phyloP scores from a whole-genome alignment of 768 basidiomycete genomes.

The Termitomyces sp. region DNA sequence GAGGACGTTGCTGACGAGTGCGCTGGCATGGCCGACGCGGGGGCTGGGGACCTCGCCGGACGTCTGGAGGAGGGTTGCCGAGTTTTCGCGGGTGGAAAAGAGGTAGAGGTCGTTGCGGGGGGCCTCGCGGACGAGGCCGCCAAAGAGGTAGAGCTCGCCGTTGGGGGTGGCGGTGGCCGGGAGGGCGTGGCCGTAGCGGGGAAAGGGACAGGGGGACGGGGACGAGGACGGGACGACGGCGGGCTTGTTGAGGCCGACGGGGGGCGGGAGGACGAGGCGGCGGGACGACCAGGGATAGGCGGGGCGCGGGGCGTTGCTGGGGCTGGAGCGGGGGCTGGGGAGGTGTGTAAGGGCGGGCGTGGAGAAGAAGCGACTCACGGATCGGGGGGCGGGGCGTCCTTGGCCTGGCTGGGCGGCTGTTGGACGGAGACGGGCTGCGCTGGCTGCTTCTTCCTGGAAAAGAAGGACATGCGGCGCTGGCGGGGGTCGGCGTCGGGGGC shows the following conservation, averaged over 20 bases:
- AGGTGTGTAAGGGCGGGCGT: no score
- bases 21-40: conserved; percentile 95
- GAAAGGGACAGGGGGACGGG: conserved; percentile 86
- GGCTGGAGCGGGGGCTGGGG: conserved; percentile 12
- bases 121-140: conserved; percentile 88
- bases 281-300: conserved; percentile 84
- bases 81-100: conserved; percentile 75
- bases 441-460: conserved; percentile 78
- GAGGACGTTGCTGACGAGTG: conserved; percentile 91
- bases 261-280: conserved; percentile 65
- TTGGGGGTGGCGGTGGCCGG: conserved; percentile 70
- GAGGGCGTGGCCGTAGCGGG: conserved; percentile 92
- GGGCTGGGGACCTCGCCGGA: conserved; percentile 84
- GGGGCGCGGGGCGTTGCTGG: conserved; percentile 30
- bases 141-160: conserved; percentile 95
- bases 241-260: conserved; percentile 57
- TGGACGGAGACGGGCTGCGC: conserved; percentile 46
- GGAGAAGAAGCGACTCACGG: conserved; percentile 23
- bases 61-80: conserved; percentile 80
- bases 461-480: conserved; percentile 87
- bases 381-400: conserved; percentile 17
- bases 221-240: conserved; percentile 57
- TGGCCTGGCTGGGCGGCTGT: not conserved
- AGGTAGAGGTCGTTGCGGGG: conserved; percentile 92
- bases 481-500: not conserved